Base-by-base conservation (phyloP, 2,329 filamentous ascomycete genomes). In the Botryotinia calthae region DNA sequence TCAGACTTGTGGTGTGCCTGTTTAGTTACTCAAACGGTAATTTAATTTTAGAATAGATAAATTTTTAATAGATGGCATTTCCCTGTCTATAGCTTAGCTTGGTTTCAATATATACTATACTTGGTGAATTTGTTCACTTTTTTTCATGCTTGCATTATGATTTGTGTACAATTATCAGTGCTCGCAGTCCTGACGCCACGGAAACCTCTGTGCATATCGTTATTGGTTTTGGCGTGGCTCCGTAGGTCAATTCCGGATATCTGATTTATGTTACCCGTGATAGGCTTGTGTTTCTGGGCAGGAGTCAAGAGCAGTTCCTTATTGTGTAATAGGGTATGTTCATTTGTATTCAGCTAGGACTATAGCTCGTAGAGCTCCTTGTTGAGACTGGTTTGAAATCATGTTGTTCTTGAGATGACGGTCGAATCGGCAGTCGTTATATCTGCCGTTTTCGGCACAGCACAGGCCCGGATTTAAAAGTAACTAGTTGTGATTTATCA, bases 191-290 rank as follows among this genome's bases (percentile, higher is more conserved):
- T 54, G 12, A 54, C n/a, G 5, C n/a, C n/a, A 28, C 7, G 1
- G 0, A 8, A 54, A 54, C 0, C 2, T 28, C 5, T n/a, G 12
- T n/a, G 14, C 2, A n/a, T n/a, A 14, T n/a, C n/a, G n/a, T n/a
- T n/a, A 25, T 54, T n/a, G 12, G 12, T 7, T 46, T n/a, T 46
- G 6, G 1, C 14, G 25, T n/a, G 12, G 48, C 25, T n/a, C n/a
- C 25, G 22, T 16, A 2, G 48, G 2, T 16, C 9, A 5, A n/a
- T 10, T 54, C 12, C 48, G 48, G 25, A n/a, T 16, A 54, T 0
- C 5, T 54, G 48, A n/a, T 54, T 25, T 12, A 54, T 16, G 2
- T 54, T 0, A 16, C 10, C 48, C 48, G 2, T 12, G 4, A 51
- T 51, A 14, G 25, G 48, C 48, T 51, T 51, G 4, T 51, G 48